Conservation (phyloP, 1,284 basidiomycete genomes). For the Cutaneotrichosporon daszewskae region DNA sequence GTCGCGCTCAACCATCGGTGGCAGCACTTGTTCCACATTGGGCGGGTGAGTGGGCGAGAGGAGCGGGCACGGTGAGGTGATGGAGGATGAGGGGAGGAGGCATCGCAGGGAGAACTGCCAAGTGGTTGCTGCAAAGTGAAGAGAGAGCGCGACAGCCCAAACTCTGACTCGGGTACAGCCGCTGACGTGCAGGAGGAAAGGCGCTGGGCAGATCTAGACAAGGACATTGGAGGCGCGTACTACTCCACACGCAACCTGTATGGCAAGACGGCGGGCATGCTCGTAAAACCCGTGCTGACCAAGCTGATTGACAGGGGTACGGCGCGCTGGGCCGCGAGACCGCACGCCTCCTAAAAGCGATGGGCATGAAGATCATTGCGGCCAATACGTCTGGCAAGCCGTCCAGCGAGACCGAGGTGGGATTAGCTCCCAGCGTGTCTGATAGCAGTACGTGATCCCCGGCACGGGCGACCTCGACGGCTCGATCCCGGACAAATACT, state of each 20-base stretch:
- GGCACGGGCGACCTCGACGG: constrained; percentile 42
- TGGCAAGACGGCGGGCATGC: constrained; percentile 38
- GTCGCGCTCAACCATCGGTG: constrained; percentile 36
- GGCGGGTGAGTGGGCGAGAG: constrained; percentile 29
- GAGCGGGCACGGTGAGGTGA: too few relatives aligned
- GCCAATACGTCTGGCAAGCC: constrained; percentile 42
- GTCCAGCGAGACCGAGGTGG: constrained; percentile 34
- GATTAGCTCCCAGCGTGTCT: constrained; percentile 3
- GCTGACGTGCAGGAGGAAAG: constrained; percentile 20
- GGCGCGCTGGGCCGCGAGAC: constrained; percentile 39
- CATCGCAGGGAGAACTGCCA: too few relatives aligned
- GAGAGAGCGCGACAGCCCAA: too few relatives aligned
- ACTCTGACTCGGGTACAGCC: background rate
- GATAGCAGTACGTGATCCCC: constrained; percentile 27
- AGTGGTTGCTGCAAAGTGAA: too few relatives aligned
- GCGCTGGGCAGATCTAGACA: constrained; percentile 26
- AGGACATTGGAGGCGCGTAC: constrained; percentile 16
- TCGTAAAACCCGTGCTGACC: constrained; percentile 26
- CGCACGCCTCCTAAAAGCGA: constrained; percentile 37
- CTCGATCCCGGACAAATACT: constrained; percentile 40
- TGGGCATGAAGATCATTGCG: constrained; percentile 39
- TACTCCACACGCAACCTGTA: constrained; percentile 29
- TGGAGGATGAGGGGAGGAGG: too few relatives aligned
- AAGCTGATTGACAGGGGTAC: constrained; percentile 25
- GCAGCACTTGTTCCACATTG: constrained; percentile 28